These are phyloP conservation scores for Schizothecium vesticola DNA, from an alignment of 495 filamentous ascomycete species.

Conservation along the genomic window DNA sequence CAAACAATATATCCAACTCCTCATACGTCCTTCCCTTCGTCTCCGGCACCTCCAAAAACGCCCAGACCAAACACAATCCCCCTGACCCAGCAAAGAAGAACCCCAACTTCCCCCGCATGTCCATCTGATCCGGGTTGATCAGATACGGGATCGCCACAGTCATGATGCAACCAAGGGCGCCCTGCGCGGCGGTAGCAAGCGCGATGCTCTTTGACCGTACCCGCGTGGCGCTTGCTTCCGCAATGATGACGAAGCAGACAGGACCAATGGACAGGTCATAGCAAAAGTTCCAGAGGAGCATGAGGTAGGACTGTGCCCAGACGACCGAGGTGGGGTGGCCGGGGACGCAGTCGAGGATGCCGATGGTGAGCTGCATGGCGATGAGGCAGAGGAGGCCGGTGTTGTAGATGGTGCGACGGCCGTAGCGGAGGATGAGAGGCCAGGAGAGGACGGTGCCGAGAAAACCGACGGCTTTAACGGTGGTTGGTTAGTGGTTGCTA, in stretches of 20 bases:
- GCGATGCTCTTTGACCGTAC: slow-evolving; percentile 60
- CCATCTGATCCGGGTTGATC: slow-evolving; percentile 59
- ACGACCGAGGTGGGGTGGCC: slow-evolving; percentile 36
- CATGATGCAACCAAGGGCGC: slow-evolving; percentile 53
- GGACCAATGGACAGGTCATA: slow-evolving; percentile 57
- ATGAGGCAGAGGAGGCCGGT: slow-evolving; percentile 43
- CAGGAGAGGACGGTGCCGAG: slow-evolving; percentile 50
- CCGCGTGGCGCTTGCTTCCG: slow-evolving; percentile 52
- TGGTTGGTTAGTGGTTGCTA: not conserved
- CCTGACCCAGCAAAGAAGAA: slow-evolving; percentile 62
- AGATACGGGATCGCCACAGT: slow-evolving; percentile 62
- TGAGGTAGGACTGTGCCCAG: slow-evolving; percentile 51
- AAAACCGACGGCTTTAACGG: slow-evolving; percentile 28
- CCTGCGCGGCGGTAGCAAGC: slow-evolving; percentile 56
- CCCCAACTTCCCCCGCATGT: slow-evolving; percentile 60
- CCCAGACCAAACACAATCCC: slow-evolving; percentile 37
- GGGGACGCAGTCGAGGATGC: slow-evolving; percentile 52
- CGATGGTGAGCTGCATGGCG: slow-evolving; percentile 51
- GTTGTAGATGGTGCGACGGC: slow-evolving; percentile 52
- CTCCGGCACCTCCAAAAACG: slow-evolving; percentile 57
- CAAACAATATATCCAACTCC: slow-evolving; percentile 51
- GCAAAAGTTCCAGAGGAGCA: slow-evolving; percentile 53
- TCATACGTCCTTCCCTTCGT: slow-evolving; percentile 55
- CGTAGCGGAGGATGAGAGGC: slow-evolving; percentile 48
- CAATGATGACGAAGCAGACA: slow-evolving; percentile 57